Base-by-base conservation (phyloP, 352 stramenopile genomes). In the Globisporangium irregulare region DNA sequence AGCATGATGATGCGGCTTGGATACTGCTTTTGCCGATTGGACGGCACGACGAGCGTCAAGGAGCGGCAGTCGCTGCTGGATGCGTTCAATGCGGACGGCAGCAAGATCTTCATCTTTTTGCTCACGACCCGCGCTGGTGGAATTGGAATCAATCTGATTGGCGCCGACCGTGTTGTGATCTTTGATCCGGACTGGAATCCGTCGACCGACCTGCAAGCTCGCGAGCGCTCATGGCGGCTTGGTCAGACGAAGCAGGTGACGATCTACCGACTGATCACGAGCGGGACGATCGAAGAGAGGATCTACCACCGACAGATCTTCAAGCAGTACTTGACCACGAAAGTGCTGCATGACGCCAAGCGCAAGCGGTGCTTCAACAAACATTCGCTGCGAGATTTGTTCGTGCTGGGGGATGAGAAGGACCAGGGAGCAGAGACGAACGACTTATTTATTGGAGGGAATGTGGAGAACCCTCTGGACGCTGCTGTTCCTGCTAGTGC, bases 111-210 rank as follows among this genome's bases (percentile, higher is more conserved):
- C 64, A 78, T 90, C 12, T 95, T 96, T 34, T 29, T 95, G 38
- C 70, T 95, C 48, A 95, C 89, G 41, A 96, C 87, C 29, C 78
- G 85, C 46, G 98, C 97, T 27, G 98, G 98, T 53, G 98, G 98
- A 9, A 95, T 99, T 46, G 98, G 98, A 5, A 81, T 99, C 41
- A 98, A 98, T 60, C 78, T 99, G 15, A 97, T 94, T 14, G 97
- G 95, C 48, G 98, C 97, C 0, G 93, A 99, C 73, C 80, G 96
- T 46, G 96, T 99, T 4, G 81, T 99, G 32, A 86, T 99, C 1
- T 99, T 98, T 70, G 97, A 99, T 77, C 97, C 97, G n/a, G 96
- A 99, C 71, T 99, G 98, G 97, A 99, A 99, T 73, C 98, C 98
- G 14, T 96, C 91, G 51, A 99, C 91, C 1, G 97, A 99, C 67